Percentiles rank a stretch among this genome's conserved stretches.
These are phyloP conservation scores for Fusarium phyllophilum DNA, from an alignment of 2,329 filamentous ascomycete species.

Conservation along the genomic window DNA sequence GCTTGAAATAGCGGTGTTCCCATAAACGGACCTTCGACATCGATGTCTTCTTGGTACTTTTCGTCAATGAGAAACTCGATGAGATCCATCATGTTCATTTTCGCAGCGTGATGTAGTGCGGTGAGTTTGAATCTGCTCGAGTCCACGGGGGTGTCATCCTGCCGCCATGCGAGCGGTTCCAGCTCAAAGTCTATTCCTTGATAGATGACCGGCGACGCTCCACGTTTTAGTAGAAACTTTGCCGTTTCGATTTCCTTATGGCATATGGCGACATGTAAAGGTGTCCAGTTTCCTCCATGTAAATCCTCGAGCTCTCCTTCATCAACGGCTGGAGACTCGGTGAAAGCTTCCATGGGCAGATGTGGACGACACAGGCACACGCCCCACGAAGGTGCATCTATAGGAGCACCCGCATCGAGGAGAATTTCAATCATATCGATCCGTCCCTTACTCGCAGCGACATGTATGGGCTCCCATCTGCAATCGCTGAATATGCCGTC, in stretches of 20 bases:
- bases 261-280: constrained; percentile 43
- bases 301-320: constrained; percentile 43
- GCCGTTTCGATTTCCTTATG: constrained; percentile 40
- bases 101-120: constrained; percentile 42
- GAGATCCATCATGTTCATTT: constrained; percentile 32
- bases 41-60: constrained; percentile 31
- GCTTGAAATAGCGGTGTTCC: constrained; percentile 43
- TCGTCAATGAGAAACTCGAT: constrained; percentile 33
- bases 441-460: constrained; percentile 43
- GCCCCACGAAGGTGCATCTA: constrained; percentile 43
- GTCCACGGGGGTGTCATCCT: constrained; percentile 37
- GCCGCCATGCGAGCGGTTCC: constrained; percentile 34
- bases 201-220: constrained; percentile 40
- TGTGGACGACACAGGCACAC: constrained; percentile 43
- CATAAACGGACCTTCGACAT: constrained; percentile 42
- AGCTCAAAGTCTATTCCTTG: constrained; percentile 42
- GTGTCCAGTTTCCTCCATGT: constrained; percentile 44
- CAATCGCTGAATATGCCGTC: constrained; percentile 45
- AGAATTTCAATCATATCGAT: constrained; percentile 43
- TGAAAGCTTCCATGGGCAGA: constrained; percentile 42
- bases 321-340: constrained; percentile 39
- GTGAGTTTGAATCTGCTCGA: constrained; percentile 38
- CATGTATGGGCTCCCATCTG: constrained; percentile 42
- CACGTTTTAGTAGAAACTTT: constrained; percentile 37
- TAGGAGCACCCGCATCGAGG: constrained; percentile 37